Conservation (phyloP, 2,329 filamentous ascomycete species). For the Aspergillus persii region DNA sequence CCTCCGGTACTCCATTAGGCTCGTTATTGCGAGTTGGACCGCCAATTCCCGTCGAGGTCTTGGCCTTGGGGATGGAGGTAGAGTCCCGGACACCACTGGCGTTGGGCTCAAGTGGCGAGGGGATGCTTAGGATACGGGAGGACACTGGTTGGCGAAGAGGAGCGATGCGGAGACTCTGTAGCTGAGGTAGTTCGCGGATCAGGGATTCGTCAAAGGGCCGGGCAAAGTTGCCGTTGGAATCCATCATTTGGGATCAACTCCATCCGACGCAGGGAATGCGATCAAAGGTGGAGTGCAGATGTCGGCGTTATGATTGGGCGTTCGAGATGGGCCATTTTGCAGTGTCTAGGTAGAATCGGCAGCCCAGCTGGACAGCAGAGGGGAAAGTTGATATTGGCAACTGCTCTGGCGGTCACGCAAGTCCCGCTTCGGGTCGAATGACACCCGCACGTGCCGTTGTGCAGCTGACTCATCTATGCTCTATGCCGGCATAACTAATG, state of each 20-base stretch:
- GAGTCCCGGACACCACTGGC: slow-evolving; percentile 34
- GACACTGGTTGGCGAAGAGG: slow-evolving; percentile 48
- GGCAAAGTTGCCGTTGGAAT: slow-evolving; percentile 29
- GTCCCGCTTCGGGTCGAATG: too few species aligned
- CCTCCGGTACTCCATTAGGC: slow-evolving; percentile 34
- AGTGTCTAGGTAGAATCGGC: neutral
- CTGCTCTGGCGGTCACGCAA: too few species aligned
- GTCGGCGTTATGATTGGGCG: neutral
- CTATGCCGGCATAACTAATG: too few species aligned
- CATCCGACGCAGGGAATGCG: slow-evolving; percentile 6
- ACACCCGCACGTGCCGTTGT: too few species aligned
- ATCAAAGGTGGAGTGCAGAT: neutral
- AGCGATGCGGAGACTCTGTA: slow-evolving; percentile 45
- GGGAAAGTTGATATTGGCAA: neutral
- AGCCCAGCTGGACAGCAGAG: neutral
- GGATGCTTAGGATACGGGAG: slow-evolving; percentile 39
- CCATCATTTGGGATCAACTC: slow-evolving; percentile 27
- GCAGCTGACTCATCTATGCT: too few species aligned
- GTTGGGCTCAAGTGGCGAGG: slow-evolving; percentile 47
- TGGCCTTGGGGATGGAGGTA: slow-evolving; percentile 28
- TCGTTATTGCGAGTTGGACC: slow-evolving; percentile 35
- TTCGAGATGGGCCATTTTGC: neutral
- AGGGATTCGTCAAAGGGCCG: slow-evolving; percentile 42
- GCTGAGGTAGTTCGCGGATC: slow-evolving; percentile 42
- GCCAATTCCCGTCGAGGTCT: slow-evolving; percentile 22